These are phyloP conservation scores for Fusarium nematophilum DNA, from an alignment of 2,329 filamentous ascomycete genomes.

Conservation along the genomic window DNA sequence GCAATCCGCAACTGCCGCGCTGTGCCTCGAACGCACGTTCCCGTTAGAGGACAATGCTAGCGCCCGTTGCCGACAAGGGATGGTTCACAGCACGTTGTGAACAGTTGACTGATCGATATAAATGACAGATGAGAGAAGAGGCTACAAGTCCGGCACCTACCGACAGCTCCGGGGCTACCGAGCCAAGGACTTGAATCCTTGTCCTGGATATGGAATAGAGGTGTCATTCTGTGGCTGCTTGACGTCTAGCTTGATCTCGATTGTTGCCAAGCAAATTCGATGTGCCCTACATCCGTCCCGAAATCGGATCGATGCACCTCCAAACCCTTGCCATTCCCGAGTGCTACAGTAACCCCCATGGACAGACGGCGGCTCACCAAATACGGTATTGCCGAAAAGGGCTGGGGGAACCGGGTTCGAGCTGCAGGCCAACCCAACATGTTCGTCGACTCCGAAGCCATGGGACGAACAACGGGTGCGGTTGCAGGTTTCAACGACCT, in stretches of 20 bases:
- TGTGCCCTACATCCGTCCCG: slow-evolving; percentile 8
- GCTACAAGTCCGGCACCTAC: not conserved
- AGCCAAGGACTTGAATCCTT: not conserved
- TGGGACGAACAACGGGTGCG: slow-evolving; percentile 23
- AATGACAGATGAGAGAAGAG: slow-evolving; percentile 1
- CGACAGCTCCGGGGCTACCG: not conserved
- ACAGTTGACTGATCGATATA: not conserved
- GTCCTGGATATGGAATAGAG: not conserved
- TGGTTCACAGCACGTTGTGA: not conserved
- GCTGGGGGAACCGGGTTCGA: slow-evolving; percentile 4
- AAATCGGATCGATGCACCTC: slow-evolving; percentile 17
- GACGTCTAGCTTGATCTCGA: slow-evolving; percentile 1
- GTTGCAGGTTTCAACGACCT: slow-evolving; percentile 12
- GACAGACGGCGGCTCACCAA: slow-evolving; percentile 3
- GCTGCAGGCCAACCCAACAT: slow-evolving; percentile 26
- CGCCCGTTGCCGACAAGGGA: not conserved
- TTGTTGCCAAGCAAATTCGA: not conserved
- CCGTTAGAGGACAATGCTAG: not conserved
- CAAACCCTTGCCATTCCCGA: slow-evolving; percentile 30
- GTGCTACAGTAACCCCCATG: slow-evolving; percentile 25
- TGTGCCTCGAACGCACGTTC: slow-evolving; percentile 11
- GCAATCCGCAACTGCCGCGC: not conserved
- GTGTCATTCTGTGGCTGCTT: no score
- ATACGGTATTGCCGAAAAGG: slow-evolving; percentile 27
- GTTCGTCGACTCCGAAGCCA: slow-evolving; percentile 29